Evolutionary conservation across 2,329 filamentous ascomycete species (phyloP).

Genomic region (Penicillium sp.): DNA sequence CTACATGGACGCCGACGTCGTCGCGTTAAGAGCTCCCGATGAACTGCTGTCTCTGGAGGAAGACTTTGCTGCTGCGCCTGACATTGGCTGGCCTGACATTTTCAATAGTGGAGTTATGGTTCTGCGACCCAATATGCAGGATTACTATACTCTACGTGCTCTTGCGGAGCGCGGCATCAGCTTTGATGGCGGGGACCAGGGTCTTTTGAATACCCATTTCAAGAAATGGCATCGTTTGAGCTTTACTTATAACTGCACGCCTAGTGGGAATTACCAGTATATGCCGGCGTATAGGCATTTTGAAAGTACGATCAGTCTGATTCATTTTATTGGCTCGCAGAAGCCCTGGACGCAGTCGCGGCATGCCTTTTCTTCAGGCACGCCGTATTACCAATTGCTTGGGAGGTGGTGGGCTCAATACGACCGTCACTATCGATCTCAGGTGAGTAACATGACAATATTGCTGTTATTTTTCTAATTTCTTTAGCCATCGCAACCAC

Average conservation of each 20-base stretch:
- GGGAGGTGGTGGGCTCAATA: conserved; percentile 93
- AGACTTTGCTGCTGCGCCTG: conserved; percentile 70
- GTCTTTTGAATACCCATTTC: conserved; percentile 92
- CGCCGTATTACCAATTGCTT: conserved; percentile 72
- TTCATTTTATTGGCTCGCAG: conserved; percentile 88
- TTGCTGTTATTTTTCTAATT: background rate
- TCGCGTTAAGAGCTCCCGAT: conserved; percentile 85
- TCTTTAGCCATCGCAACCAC: background rate
- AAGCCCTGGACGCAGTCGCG: conserved; percentile 79
- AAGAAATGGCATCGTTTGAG: conserved; percentile 79
- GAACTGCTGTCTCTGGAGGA: conserved; percentile 74
- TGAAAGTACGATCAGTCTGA: conserved; percentile 80
- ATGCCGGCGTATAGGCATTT: conserved; percentile 92
- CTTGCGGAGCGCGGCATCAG: conserved; percentile 84
- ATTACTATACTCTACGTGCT: conserved; percentile 79
- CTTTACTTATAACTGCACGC: conserved; percentile 96
- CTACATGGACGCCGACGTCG: conserved; percentile 89
- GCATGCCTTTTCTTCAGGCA: conserved; percentile 26
- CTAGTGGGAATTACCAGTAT: conserved; percentile 95
- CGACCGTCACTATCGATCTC: conserved; percentile 71
- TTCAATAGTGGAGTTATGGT: conserved; percentile 99
- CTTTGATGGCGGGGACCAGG: conserved; percentile 96
- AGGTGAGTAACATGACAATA: conserved; percentile 17
- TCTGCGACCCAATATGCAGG: conserved; percentile 76
- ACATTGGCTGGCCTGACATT: conserved; percentile 96